Evolutionary conservation across 2,329 filamentous ascomycete genomes (phyloP).

Genomic region (Iodosphaeria phyllophila): DNA sequence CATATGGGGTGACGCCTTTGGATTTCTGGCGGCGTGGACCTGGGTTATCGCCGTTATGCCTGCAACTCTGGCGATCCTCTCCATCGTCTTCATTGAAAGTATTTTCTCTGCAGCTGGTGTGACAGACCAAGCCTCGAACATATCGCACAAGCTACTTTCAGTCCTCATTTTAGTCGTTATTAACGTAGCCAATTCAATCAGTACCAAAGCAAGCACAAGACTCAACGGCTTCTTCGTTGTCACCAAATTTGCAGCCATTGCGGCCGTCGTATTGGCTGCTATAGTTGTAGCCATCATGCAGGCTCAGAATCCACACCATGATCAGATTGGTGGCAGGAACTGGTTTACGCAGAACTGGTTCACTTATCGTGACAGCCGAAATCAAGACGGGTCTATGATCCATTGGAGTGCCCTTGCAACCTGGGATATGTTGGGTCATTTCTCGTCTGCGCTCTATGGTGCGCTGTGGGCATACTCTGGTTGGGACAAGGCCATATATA

Average conservation of each 20-base stretch:
- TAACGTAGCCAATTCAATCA: conserved; percentile 33
- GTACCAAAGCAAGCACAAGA: conserved; percentile 33
- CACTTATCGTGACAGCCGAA: conserved; percentile 24
- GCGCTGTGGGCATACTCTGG: conserved; percentile 47
- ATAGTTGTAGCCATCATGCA: conserved; percentile 25
- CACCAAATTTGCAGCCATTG: conserved; percentile 31
- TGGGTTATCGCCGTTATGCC: conserved; percentile 48
- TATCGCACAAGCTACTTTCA: conserved; percentile 31
- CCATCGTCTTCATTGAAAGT: conserved; percentile 43
- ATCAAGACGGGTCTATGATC: conserved; percentile 27
- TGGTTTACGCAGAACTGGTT: conserved; percentile 38
- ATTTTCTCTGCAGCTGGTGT: conserved; percentile 32
- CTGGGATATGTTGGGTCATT: conserved; percentile 42
- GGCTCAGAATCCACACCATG: conserved; percentile 14
- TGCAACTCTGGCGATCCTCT: conserved; percentile 42
- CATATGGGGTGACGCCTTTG: conserved; percentile 39
- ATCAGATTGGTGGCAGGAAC: conserved; percentile 27
- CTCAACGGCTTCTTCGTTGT: conserved; percentile 36
- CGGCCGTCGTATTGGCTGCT: conserved; percentile 27
- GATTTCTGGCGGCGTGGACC: conserved; percentile 46
- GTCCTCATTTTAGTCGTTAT: conserved; percentile 25
- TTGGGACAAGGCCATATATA: conserved; percentile 45
- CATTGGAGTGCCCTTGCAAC: conserved; percentile 27
- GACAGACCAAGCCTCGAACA: conserved; percentile 20
- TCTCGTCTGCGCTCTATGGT: conserved; percentile 40